These are phyloP conservation scores for Zoysia matrella DNA, from an alignment of 202 grass and related monocot species.

Conservation along the genomic window DNA sequence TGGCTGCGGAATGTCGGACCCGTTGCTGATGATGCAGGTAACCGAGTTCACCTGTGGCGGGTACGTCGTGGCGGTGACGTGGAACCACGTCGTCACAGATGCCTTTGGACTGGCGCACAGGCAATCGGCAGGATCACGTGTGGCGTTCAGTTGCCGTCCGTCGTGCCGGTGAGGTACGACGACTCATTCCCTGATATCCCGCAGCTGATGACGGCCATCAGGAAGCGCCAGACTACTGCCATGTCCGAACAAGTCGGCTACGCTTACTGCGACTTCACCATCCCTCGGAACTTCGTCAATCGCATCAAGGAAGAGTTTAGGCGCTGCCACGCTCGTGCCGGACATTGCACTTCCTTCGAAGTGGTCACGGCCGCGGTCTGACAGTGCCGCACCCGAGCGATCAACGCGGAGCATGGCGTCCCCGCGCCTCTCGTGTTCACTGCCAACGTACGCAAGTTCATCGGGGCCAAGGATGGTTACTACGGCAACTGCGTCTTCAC, in stretches of 20 bases:
- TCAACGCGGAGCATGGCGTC: background rate
- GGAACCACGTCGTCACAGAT: constrained; percentile 1
- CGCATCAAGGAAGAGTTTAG: background rate
- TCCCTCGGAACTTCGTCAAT: background rate
- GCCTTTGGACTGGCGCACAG: background rate
- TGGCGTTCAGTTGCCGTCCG: background rate
- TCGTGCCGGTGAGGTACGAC: background rate
- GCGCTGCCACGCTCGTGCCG: background rate
- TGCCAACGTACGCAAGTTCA: constrained; percentile 19
- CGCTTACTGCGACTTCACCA: background rate
- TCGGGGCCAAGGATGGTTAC: constrained; percentile 31
- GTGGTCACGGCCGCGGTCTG: constrained; percentile 33
- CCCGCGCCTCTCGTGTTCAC: constrained; percentile 18
- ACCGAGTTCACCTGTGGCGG: constrained; percentile 14
- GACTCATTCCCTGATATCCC: background rate
- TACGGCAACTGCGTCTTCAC: constrained; percentile 39
- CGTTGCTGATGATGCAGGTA: background rate
- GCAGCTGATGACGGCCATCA: background rate
- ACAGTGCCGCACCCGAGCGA: constrained; percentile 38
- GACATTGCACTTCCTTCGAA: background rate
- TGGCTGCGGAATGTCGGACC: background rate
- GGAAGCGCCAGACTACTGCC: background rate
- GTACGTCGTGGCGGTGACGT: constrained; percentile 9
- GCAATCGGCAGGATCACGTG: constrained; percentile 14
- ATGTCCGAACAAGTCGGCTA: background rate